Percentiles rank a stretch among this genome's conserved stretches.
phyloP scores from a whole-genome alignment of 139 green algal species.

The Zygnema circumcarinatum region DNA sequence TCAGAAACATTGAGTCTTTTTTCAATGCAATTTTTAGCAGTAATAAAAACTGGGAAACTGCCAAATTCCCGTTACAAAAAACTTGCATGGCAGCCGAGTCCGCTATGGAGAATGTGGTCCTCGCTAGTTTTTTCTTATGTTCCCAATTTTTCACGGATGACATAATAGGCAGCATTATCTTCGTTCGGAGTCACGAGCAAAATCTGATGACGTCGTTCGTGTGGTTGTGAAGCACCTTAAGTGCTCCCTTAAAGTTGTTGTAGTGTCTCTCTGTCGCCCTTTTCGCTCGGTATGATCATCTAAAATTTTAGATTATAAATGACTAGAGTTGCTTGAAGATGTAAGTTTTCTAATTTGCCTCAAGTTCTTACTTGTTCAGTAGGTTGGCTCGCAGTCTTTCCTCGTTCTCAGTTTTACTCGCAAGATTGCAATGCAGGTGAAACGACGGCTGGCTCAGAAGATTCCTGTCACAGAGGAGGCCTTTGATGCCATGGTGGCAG shows the following conservation, averaged over 20 bases:
- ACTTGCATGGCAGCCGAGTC: no score
- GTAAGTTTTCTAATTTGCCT: not conserved
- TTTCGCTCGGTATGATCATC: not conserved
- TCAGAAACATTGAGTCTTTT: no score
- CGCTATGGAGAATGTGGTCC: no score
- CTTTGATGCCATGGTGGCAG: slow-evolving; percentile 30
- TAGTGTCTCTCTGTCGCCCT: not conserved
- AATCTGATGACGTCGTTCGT: no score
- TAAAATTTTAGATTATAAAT: slow-evolving; percentile 16
- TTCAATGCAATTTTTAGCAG: no score
- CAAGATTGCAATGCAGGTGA: slow-evolving; percentile 21
- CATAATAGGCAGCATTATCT: no score
- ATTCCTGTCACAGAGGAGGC: slow-evolving; percentile 12
- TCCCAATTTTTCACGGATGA: no score
- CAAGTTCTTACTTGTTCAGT: not conserved
- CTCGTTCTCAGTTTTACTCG: not conserved
- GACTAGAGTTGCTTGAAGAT: not conserved
- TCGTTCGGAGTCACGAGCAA: no score
- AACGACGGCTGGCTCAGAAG: not conserved
- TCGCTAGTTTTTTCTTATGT: no score
- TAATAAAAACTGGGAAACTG: no score
- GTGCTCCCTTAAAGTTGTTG: not conserved
- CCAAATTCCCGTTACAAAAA: no score
- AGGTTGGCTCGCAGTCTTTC: not conserved
- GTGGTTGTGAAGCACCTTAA: no score